Base-by-base conservation (phyloP, 1,284 basidiomycete genomes). In the Thecaphora thlaspeos region DNA sequence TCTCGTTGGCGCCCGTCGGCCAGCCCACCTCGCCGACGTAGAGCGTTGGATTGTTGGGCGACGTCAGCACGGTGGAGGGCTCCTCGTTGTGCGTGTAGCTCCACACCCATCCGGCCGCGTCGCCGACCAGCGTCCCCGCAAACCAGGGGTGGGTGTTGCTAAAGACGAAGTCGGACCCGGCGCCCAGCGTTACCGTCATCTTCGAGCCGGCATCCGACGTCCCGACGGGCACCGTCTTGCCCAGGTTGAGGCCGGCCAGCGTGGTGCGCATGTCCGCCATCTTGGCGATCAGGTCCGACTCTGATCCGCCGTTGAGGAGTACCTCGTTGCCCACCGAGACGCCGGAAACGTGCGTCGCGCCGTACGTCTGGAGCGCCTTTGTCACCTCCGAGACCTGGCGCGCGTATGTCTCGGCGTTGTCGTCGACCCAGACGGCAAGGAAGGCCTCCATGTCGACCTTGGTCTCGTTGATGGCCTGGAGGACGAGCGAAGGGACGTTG, bases 361-460 rank as follows among this genome's bases (percentile, higher is more conserved):
- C 93, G 78, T 88, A 96, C 3, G 83, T 87, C 71, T 86, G 77
- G 58, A 97, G 80, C 17, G 87, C 88, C 11, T 81, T 79, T 55
- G 85, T 80, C 58, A 94, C 84, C 32, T 81, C 80, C 55, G 83
- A 82, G 36, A 85, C 83, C 79, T 97, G 93, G 42, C 87, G 82
- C 1, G 78, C 64, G 76, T 91, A 95, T 2, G 87, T 86, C 0
- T 82, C 80, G 24, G 82, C 80, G 55, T 87, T 84, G 61, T 87
- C 85, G 46, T 82, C 84, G 18, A 79, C 87, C 68, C 75, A 96
- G 70, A 89, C 90, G 26, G 87, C 93, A n/a, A 91, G 82, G 79
- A 82, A 95, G 15, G 96, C 88, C 11, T 80, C 81, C 84, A 97
- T 83, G 79, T 94, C 83, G 48, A 91, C 89, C 78, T 94, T 90